phyloP scores from a whole-genome alignment of 2,329 filamentous ascomycete genomes.

The Rutstroemia sp. region DNA sequence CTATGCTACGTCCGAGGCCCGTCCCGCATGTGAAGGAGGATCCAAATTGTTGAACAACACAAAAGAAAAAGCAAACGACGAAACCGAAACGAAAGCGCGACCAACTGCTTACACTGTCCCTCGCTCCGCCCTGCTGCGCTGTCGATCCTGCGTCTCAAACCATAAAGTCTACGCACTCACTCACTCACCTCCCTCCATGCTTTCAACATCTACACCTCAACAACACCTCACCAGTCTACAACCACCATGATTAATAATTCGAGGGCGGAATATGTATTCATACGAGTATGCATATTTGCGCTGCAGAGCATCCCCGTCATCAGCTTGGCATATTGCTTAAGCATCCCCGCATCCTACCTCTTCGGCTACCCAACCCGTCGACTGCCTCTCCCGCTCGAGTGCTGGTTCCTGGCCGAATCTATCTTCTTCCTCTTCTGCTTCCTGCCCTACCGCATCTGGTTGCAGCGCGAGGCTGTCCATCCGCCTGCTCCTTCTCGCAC shows the following conservation, averaged over 20 bases:
- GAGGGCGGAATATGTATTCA: constrained; percentile 30
- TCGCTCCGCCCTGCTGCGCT: too few relatives aligned
- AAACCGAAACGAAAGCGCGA: too few relatives aligned
- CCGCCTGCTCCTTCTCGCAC: constrained; percentile 37
- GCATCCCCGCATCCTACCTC: constrained; percentile 28
- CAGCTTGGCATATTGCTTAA: constrained; percentile 38
- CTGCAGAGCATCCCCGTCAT: constrained; percentile 43
- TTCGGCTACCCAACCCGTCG: constrained; percentile 25
- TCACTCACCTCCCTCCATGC: neutral
- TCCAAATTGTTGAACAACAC: too few relatives aligned
- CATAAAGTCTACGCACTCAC: neutral
- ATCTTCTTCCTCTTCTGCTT: constrained; percentile 47
- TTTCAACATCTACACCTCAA: neutral
- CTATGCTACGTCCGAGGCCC: too few relatives aligned
- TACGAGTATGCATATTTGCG: constrained; percentile 39
- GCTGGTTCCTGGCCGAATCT: constrained; percentile 42
- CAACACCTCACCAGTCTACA: neutral
- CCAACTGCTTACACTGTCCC: too few relatives aligned
- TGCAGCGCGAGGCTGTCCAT: constrained; percentile 45
- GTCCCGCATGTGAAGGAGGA: too few relatives aligned
- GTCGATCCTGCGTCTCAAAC: too few relatives aligned
- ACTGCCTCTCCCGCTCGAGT: constrained; percentile 28
- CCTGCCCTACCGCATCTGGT: constrained; percentile 41
- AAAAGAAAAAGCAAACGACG: too few relatives aligned
- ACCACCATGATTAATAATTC: constrained; percentile 30